A percentile compares a stretch with the other conserved stretches of the same genome.
Conservation (phyloP, 805 yeast species). For the Saccharomycopsis guyanensis region DNA sequence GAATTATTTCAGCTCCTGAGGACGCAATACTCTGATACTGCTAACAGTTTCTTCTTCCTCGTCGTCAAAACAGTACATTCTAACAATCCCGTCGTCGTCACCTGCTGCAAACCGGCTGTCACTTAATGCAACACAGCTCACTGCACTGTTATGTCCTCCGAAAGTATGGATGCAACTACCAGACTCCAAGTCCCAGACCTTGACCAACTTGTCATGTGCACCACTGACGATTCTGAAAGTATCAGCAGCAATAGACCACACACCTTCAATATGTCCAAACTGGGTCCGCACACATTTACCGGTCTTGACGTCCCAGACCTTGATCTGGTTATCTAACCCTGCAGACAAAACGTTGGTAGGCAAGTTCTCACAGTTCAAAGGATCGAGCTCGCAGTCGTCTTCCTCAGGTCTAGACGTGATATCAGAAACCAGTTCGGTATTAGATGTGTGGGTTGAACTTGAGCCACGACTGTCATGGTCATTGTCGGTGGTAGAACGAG, state of each 20-base stretch:
- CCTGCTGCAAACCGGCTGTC: constrained; percentile 84
- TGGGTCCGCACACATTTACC: constrained; percentile 90
- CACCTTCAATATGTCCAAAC: constrained; percentile 97
- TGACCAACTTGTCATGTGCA: constrained; percentile 83
- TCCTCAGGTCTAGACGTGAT: neutral
- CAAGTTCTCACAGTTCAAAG: constrained; percentile 28
- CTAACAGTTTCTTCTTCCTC: too few species aligned
- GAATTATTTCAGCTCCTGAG: too few species aligned
- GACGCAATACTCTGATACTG: too few species aligned
- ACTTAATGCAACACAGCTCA: constrained; percentile 29
- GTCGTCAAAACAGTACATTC: constrained; percentile 77
- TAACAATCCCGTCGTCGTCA: constrained; percentile 80
- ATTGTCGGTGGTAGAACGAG: too few species aligned
- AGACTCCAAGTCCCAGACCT: constrained; percentile 92
- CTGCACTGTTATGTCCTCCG: constrained; percentile 57
- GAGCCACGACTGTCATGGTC: constrained; percentile 11
- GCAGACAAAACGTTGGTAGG: constrained; percentile 86
- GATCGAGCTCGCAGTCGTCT: neutral
- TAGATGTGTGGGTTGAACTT: too few species aligned
- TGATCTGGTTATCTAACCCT: constrained; percentile 87
- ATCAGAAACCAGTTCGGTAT: too few species aligned
- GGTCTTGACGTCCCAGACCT: constrained; percentile 81
- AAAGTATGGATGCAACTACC: constrained; percentile 94
- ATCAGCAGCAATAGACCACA: constrained; percentile 95
- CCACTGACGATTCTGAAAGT: constrained; percentile 92